Evolutionary conservation across 2,329 filamentous ascomycete species (phyloP).

Genomic region (Trichoderma pleuroti): DNA sequence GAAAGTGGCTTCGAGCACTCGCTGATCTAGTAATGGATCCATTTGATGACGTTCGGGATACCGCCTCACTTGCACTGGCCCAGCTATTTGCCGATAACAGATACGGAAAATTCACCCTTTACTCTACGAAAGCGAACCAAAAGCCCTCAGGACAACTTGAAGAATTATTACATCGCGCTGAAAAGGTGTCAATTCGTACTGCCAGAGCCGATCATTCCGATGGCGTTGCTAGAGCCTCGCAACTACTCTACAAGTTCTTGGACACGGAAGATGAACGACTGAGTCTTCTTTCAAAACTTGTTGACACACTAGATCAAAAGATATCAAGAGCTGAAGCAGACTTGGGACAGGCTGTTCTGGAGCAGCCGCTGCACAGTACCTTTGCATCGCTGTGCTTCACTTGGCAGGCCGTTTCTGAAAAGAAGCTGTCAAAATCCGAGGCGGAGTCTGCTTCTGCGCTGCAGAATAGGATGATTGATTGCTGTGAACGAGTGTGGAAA

Average conservation of each 20-base stretch:
- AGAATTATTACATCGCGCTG: conserved; percentile 50
- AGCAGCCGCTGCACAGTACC: conserved; percentile 65
- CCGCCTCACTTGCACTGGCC: conserved; percentile 48
- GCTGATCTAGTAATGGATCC: conserved; percentile 82
- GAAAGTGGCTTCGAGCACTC: conserved; percentile 58
- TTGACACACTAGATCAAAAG: conserved; percentile 62
- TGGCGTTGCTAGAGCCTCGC: conserved; percentile 74
- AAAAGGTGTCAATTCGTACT: conserved; percentile 61
- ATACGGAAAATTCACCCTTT: conserved; percentile 29
- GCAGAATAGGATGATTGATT: conserved; percentile 54
- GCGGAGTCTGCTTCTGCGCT: conserved; percentile 37
- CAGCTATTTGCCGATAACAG: conserved; percentile 44
- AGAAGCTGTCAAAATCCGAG: conserved; percentile 37
- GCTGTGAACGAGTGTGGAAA: conserved; percentile 70
- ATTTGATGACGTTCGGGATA: conserved; percentile 82
- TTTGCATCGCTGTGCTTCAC: conserved; percentile 62
- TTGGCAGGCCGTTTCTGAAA: conserved; percentile 49
- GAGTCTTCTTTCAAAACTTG: conserved; percentile 53
- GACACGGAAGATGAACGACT: conserved; percentile 40
- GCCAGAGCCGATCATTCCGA: conserved; percentile 90
- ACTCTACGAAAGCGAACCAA: conserved; percentile 16
- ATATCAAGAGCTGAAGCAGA: conserved; percentile 60
- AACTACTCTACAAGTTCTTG: conserved; percentile 62
- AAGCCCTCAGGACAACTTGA: conserved; percentile 35
- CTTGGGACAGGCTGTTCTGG: conserved; percentile 62